Evolutionary conservation across 2,329 filamentous ascomycete species (phyloP).

Genomic region (Aspergillus proliferans): DNA sequence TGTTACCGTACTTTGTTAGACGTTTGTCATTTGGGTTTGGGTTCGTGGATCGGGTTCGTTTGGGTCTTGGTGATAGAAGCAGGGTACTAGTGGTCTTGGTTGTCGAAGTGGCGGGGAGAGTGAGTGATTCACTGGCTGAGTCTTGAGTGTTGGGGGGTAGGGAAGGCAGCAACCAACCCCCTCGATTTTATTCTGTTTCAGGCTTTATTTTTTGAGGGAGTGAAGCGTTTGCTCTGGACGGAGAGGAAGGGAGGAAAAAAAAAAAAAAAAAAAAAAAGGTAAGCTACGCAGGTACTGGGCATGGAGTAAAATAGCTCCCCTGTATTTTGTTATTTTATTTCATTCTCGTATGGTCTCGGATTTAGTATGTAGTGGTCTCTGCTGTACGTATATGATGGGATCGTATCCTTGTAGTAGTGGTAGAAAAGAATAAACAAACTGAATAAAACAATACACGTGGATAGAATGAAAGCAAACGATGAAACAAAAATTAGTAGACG

Average conservation of each 20-base stretch:
- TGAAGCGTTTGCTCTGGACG: neutral
- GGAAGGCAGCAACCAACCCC: neutral
- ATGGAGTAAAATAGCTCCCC: neutral
- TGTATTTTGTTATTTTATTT: neutral
- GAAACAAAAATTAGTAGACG: neutral
- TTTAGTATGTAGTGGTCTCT: neutral
- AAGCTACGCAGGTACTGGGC: neutral
- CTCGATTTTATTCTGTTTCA: neutral
- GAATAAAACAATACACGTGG: neutral
- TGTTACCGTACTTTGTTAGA: neutral
- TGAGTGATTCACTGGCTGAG: neutral
- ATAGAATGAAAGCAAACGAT: neutral
- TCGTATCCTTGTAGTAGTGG: neutral
- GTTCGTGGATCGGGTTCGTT: neutral
- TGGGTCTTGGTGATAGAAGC: neutral
- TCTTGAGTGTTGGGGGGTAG: neutral
- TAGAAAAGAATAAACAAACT: neutral
- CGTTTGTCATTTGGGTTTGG: neutral
- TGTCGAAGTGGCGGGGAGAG: neutral
- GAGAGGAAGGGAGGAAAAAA: neutral
- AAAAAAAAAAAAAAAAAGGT: neutral
- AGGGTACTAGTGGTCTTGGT: neutral
- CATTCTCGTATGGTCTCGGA: neutral
- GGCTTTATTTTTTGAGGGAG: neutral
- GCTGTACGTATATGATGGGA: neutral